Percentiles rank a stretch among this genome's conserved stretches.
Conservation (phyloP, 257 asterid species). For the Scutellaria minor region DNA sequence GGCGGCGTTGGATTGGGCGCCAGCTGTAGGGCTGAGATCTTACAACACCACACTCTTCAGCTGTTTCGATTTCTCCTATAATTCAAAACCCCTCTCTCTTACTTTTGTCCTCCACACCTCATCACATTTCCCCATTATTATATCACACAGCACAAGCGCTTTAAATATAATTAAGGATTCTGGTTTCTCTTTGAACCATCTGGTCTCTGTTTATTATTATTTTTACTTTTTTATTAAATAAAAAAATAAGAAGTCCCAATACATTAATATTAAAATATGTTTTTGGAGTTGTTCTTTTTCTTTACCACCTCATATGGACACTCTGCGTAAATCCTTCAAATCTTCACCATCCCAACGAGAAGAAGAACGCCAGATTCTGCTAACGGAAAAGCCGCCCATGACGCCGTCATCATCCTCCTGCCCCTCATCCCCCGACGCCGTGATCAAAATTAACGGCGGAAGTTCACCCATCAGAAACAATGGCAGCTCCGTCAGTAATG, state of each 20-base stretch:
- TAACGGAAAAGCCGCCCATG: slow-evolving; percentile 34
- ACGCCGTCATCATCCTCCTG: slow-evolving; percentile 38
- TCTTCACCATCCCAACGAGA: slow-evolving; percentile 29
- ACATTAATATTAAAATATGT: not conserved
- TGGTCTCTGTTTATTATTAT: not conserved
- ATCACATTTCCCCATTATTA: slow-evolving; percentile 31
- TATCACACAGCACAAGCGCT: not conserved
- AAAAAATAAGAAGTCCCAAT: not conserved
- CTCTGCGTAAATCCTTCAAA: slow-evolving; percentile 43
- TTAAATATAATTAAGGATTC: not conserved
- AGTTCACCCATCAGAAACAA: slow-evolving; percentile 18
- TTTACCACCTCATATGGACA: slow-evolving; percentile 34
- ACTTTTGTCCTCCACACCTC: slow-evolving; percentile 35
- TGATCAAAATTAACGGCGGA: slow-evolving; percentile 22
- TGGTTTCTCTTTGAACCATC: slow-evolving; percentile 10
- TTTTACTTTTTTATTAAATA: not conserved
- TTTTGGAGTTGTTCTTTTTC: not conserved
- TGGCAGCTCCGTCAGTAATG: not conserved
- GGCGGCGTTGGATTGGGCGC: slow-evolving; percentile 6
- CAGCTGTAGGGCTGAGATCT: slow-evolving; percentile 25
- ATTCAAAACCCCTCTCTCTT: slow-evolving; percentile 20
- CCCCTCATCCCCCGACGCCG: slow-evolving; percentile 41
- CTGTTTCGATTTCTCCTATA: not conserved
- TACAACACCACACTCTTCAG: not conserved
- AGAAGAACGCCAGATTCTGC: slow-evolving; percentile 46